A percentile compares a stretch with the other conserved stretches of the same genome.
These are phyloP conservation scores for Volutella citrinella DNA, from an alignment of 2,329 filamentous ascomycete genomes.

Conservation along the genomic window DNA sequence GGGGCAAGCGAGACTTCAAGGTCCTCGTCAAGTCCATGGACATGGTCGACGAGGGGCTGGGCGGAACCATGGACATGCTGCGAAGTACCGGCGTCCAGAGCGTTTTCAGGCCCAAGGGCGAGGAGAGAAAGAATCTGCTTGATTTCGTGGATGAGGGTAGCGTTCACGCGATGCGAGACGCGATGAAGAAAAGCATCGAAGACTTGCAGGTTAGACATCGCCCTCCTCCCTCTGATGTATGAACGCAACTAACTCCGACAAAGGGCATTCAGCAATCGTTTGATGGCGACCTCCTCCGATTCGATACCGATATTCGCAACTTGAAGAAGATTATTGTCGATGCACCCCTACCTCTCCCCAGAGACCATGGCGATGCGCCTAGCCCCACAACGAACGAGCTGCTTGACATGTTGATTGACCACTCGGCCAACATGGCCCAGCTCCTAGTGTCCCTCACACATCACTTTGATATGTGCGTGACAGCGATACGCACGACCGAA, in stretches of 20 bases:
- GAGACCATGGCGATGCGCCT: slow-evolving; percentile 30
- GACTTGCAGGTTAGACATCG: slow-evolving; percentile 57
- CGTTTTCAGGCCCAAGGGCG: slow-evolving; percentile 57
- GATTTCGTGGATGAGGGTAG: slow-evolving; percentile 75
- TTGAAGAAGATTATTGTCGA: slow-evolving; percentile 58
- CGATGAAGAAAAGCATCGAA: slow-evolving; percentile 68
- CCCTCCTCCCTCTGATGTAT: slow-evolving; percentile 7
- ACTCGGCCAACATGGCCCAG: slow-evolving; percentile 80
- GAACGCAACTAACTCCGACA: background rate
- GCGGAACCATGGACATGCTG: slow-evolving; percentile 64
- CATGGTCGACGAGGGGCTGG: slow-evolving; percentile 60
- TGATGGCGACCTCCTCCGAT: slow-evolving; percentile 69
- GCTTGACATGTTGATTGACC: slow-evolving; percentile 63
- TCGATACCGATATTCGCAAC: slow-evolving; percentile 69
- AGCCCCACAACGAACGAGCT: slow-evolving; percentile 46
- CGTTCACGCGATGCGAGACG: slow-evolving; percentile 63
- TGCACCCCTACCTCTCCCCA: slow-evolving; percentile 30
- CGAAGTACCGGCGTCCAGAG: slow-evolving; percentile 62
- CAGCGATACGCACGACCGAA: slow-evolving; percentile 86
- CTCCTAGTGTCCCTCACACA: slow-evolving; percentile 76
- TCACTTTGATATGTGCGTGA: slow-evolving; percentile 92
- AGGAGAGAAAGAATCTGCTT: slow-evolving; percentile 61
- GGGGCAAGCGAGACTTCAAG: slow-evolving; percentile 58
- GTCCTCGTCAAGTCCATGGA: slow-evolving; percentile 64
- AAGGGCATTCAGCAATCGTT: slow-evolving; percentile 68